phyloP scores from a whole-genome alignment of 2,329 filamentous ascomycete species.

The Lasiodiplodia sp. region DNA sequence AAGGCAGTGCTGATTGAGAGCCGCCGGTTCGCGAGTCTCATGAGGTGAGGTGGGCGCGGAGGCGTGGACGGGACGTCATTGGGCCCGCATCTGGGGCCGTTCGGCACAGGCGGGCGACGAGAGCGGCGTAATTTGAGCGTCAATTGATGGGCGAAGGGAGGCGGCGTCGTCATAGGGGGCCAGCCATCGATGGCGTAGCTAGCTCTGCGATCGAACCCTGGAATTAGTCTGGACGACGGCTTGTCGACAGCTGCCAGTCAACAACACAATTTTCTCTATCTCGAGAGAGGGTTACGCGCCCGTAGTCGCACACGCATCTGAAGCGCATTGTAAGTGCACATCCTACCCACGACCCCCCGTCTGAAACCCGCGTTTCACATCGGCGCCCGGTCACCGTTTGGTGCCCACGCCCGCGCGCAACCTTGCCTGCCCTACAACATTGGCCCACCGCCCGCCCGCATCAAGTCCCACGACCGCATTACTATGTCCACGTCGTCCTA shows the following conservation, averaged over 20 bases:
- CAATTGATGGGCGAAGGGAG: slow-evolving; percentile 22
- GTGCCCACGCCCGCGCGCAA: slow-evolving; percentile 14
- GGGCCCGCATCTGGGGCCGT: slow-evolving; percentile 4
- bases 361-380: slow-evolving; percentile 29
- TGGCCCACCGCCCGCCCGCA: slow-evolving; percentile 21
- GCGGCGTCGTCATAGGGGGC: slow-evolving; percentile 25
- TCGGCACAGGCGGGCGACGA: slow-evolving; percentile 13
- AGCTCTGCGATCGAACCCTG: slow-evolving; percentile 10
- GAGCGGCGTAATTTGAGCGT: slow-evolving; percentile 22
- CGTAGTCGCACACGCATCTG: slow-evolving; percentile 4
- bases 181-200: background rate
- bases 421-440: slow-evolving; percentile 23
- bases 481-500: slow-evolving; percentile 18
- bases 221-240: slow-evolving; percentile 7
- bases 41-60: slow-evolving; percentile 2
- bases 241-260: background rate
- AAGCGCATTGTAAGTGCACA: slow-evolving; percentile 22
- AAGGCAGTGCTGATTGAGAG: background rate
- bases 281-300: background rate
- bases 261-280: background rate
- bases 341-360: slow-evolving; percentile 10
- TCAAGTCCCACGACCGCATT: background rate
- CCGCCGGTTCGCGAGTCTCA: background rate
- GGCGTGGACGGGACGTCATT: slow-evolving; percentile 20
- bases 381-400: slow-evolving; percentile 23